Conservation (phyloP, 352 stramenopile species). For the Halophytophthora polymorphica region DNA sequence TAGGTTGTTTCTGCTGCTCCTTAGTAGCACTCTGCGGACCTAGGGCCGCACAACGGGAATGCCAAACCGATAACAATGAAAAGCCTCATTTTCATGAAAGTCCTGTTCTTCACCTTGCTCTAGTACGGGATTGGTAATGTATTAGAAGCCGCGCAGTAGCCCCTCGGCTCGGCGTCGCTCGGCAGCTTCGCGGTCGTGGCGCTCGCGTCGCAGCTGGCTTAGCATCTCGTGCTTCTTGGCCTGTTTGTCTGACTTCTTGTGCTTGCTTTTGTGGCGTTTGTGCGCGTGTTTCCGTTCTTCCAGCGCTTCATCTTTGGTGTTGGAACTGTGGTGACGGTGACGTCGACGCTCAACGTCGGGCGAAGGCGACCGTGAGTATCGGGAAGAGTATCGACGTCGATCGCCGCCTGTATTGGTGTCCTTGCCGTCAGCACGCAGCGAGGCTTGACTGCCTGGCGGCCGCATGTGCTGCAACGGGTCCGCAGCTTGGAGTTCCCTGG, state of each 20-base stretch:
- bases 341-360: not conserved
- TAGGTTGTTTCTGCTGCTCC: conserved; percentile 36
- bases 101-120: not conserved
- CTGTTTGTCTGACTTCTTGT: conserved; percentile 15
- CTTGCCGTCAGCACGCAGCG: not conserved
- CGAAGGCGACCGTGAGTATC: conserved; percentile 23
- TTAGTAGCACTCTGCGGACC: conserved; percentile 12
- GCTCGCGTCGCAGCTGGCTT: conserved; percentile 40
- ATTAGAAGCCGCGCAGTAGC: conserved; percentile 22
- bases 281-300: conserved; percentile 8
- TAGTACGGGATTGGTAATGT: conserved; percentile 1
- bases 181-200: conserved; percentile 26
- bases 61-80: conserved; percentile 42
- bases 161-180: conserved; percentile 29
- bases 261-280: conserved; percentile 17
- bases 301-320: not conserved
- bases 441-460: not conserved
- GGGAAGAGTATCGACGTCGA: conserved; percentile 26
- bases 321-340: not conserved
- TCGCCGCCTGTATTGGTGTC: conserved; percentile 17
- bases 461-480: conserved; percentile 48
- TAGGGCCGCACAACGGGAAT: conserved; percentile 35
- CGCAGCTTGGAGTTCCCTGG: conserved; percentile 28
- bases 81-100: conserved; percentile 24
- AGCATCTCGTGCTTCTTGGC: conserved; percentile 18